Percentiles rank a stretch among this genome's conserved stretches.
phyloP scores from a whole-genome alignment of 2,329 filamentous ascomycete species.

The Ceratocystis papillata region DNA sequence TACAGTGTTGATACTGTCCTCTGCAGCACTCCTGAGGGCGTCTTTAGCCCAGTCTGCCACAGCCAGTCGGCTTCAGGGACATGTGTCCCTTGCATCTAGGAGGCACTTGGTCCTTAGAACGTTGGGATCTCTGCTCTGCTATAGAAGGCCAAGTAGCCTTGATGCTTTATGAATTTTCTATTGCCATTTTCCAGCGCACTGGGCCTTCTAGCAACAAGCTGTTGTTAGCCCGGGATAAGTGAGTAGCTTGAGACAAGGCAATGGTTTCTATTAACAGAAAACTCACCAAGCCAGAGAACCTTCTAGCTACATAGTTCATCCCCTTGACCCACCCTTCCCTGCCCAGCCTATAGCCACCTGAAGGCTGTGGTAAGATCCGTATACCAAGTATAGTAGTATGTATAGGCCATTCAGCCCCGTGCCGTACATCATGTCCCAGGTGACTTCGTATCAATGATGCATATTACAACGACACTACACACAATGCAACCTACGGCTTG shows the following conservation, averaged over 20 bases:
- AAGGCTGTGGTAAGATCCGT: background rate
- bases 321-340: background rate
- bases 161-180: too few relatives aligned
- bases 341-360: background rate
- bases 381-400: background rate
- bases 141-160: background rate
- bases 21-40: constrained; percentile 4
- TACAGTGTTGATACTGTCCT: background rate
- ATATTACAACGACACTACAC: background rate
- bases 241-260: too few relatives aligned
- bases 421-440: too few relatives aligned
- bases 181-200: too few relatives aligned
- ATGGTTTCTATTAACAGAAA: background rate
- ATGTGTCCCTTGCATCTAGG: constrained; percentile 15
- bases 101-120: background rate
- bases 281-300: background rate
- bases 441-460: background rate
- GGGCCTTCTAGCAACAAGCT: too few relatives aligned
- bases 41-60: background rate
- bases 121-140: constrained; percentile 14
- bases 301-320: background rate
- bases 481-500: too few relatives aligned
- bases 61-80: background rate
- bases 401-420: too few relatives aligned
- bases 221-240: too few relatives aligned